Conservation (phyloP, 2,329 filamentous ascomycete species). For the Zarea fungicola region DNA sequence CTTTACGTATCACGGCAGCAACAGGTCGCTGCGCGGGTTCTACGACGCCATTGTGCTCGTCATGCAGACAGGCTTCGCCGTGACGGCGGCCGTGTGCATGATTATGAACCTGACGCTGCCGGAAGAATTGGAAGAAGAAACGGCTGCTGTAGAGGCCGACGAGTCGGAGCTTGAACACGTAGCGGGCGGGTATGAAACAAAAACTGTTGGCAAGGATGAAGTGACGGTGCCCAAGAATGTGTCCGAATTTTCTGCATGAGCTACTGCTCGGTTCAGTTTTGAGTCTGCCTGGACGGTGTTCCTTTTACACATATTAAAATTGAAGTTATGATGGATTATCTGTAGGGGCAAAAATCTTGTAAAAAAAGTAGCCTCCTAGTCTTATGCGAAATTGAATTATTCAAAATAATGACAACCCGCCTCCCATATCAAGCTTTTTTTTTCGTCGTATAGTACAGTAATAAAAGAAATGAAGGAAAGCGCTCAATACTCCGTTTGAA, state of each 20-base stretch:
- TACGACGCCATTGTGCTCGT: conserved; percentile 68
- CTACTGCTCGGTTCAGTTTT: no score
- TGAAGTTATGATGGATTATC: background rate
- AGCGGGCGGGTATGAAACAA: background rate
- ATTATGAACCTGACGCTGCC: conserved; percentile 68
- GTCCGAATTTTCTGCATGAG: background rate
- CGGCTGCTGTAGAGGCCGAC: background rate
- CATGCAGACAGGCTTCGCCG: conserved; percentile 69
- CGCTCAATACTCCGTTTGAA: background rate
- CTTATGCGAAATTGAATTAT: conserved; percentile 1
- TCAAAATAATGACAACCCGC: background rate
- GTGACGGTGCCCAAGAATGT: background rate
- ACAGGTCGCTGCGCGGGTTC: conserved; percentile 65
- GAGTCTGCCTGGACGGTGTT: no score
- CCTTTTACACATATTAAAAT: no score
- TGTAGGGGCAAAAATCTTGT: no score
- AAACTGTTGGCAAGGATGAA: background rate
- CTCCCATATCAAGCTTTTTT: conserved; percentile 3
- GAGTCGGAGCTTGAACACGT: background rate
- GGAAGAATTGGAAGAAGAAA: conserved; percentile 65
- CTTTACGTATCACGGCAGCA: conserved; percentile 66
- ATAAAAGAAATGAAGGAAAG: conserved; percentile 3
- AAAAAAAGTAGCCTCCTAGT: no score
- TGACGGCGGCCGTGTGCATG: conserved; percentile 69
- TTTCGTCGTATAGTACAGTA: conserved; percentile 5